Evolutionary conservation across 2,329 filamentous ascomycete species (phyloP).

Genomic region (Acrodontium crateriforme): DNA sequence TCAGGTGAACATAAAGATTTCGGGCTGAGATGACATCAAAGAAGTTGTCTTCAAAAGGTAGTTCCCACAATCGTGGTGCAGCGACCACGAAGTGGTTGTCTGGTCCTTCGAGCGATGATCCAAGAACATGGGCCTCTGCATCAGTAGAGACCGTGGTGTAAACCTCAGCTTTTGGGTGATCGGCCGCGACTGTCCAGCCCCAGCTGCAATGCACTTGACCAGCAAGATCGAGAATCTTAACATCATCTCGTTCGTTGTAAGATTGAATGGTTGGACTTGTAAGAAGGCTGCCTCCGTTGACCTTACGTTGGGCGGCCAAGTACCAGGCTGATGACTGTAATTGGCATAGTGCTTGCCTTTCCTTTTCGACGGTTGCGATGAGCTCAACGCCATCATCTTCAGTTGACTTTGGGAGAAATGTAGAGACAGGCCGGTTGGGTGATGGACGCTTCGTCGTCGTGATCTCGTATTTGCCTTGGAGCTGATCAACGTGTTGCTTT

Average conservation of each 20-base stretch:
- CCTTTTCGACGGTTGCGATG: conserved; percentile 46
- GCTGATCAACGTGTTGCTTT: conserved; percentile 61
- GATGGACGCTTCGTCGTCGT: conserved; percentile 31
- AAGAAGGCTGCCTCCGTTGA: conserved; percentile 47
- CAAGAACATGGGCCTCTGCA: conserved; percentile 30
- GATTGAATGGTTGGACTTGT: conserved; percentile 37
- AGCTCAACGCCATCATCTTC: conserved; percentile 24
- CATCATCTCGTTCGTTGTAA: conserved; percentile 27
- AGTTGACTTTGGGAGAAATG: conserved; percentile 24
- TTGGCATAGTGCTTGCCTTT: conserved; percentile 66
- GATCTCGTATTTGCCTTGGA: conserved; percentile 75
- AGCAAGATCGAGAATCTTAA: conserved; percentile 71
- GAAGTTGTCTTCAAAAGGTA: conserved; percentile 73
- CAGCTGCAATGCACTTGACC: conserved; percentile 79
- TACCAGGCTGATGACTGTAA: conserved; percentile 47
- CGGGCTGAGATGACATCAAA: conserved; percentile 89
- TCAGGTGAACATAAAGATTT: conserved; percentile 72
- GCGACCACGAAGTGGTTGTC: conserved; percentile 74
- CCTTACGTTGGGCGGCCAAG: conserved; percentile 45
- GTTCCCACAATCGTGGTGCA: conserved; percentile 60
- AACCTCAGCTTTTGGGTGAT: conserved; percentile 72
- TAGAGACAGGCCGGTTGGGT: conserved; percentile 31
- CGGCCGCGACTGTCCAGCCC: conserved; percentile 84
- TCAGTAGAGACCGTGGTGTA: conserved; percentile 53
- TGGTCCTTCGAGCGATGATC: conserved; percentile 67